Base-by-base conservation (phyloP, 2,329 filamentous ascomycete species). In the Nigrospora osmanthi region DNA sequence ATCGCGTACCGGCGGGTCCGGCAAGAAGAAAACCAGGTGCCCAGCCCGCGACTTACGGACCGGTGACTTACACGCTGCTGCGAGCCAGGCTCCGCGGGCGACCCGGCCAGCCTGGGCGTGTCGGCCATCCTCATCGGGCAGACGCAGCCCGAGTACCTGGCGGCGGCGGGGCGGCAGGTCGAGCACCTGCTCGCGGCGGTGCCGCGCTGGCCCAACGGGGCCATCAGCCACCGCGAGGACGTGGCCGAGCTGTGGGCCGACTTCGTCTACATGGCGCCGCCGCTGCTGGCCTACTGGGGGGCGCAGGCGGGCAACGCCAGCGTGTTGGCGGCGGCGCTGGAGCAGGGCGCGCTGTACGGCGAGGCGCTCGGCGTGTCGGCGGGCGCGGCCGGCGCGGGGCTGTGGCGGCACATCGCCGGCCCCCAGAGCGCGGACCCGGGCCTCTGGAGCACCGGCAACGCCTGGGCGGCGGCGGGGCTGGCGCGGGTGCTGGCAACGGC, bases 191-290 rank as follows among this genome's bases (percentile, higher is more conserved):
- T 73, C 7, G 54, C 54, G 5, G 47, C 47, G 14, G 67, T 67
- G 5, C 67, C 68, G 9, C 60, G 66, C 39, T 71, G 64, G 52
- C 40, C 55, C 14, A 72, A 74, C 45, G 68, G 67, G 30, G 71
- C 72, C 2, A 71, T 75, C 40, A 71, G 66, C 39, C 72, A 76
- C 50, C 63, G 71, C 23, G 55, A 64, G 19, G 58, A 64, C 14
- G 57, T 60, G 7, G 51, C 65, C 4, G 68, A 73, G 46, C 58
- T 74, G 11, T 74, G 71, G 69, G 64, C 70, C 13, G 73, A 76
- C 52, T 71, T 67, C 50, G 47, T 73, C 7, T 70, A 69, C 52
- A 75, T 74, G 71, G 65, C 64, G 1, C 70, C 71, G n/a, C 71
- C 73, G 1, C 69, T 69, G 36, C 55, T 74, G 15, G 71, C 71